Evolutionary conservation across 495 filamentous ascomycete genomes (phyloP), one percentile per base, ranked within the genome.

Genomic region (Haplographium delicatum): DNA sequence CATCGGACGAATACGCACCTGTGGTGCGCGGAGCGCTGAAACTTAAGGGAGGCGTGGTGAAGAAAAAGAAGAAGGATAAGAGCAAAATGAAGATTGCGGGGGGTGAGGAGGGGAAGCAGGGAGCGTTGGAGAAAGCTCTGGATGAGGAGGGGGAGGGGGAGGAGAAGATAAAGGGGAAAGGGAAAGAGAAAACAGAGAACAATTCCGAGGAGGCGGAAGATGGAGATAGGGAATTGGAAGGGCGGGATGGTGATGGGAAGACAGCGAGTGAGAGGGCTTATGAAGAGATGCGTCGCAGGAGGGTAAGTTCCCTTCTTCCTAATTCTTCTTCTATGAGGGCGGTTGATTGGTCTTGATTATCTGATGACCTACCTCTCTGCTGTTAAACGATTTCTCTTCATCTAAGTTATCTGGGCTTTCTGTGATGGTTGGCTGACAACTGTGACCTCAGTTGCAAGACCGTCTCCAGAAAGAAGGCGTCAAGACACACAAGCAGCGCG

Each of bases 401-500:
- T n/a, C n/a, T n/a, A n/a, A n/a, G n/a, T n/a, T n/a, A n/a, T n/a
- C n/a, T n/a, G n/a, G n/a, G n/a, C n/a, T n/a, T n/a, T n/a, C n/a
- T n/a, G n/a, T n/a, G n/a, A n/a, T n/a, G n/a, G n/a, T n/a, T n/a
- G n/a, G n/a, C n/a, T 31, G 44, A 25, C 18, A 40, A 42, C 39
- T 4, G 5, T 41, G 24, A 41, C 15, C 18, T 62, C 57, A 79
- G 74, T 68, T 82, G 53, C 74, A 80, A 58, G 86, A 98, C 67
- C 76, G 90, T 28, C 73, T 95, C 25, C 80, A 86, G 64, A 76
- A 85, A 23, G 69, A 77, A 46, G 69, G n/a, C 50, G 62, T n/a
- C 50, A 98, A 97, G 76, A 94, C 90, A 33, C 93, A 98, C 62
- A 98, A 97, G 66, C 84, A 98, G 74, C 83, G 87, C 1, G 93